Conservation (phyloP, 2,329 filamentous ascomycete species). For the Colletotrichum tropicicola region DNA sequence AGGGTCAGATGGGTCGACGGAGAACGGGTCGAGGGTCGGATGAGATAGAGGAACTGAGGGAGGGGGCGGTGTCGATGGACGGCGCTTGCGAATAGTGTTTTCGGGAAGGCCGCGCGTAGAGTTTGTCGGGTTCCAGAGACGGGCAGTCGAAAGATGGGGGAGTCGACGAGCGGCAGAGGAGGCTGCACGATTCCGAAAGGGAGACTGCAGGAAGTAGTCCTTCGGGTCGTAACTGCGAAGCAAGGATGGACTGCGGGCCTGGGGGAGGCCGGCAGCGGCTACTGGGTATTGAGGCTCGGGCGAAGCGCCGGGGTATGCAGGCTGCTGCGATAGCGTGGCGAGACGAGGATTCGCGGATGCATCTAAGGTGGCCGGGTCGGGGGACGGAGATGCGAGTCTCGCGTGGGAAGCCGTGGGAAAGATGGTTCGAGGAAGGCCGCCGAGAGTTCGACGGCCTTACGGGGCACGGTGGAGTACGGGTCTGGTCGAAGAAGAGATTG, state of each 20-base stretch:
- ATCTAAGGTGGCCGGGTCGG: slow-evolving; percentile 39
- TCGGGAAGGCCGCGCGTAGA: slow-evolving; percentile 59
- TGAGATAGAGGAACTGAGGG: slow-evolving; percentile 60
- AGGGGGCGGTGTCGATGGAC: slow-evolving; percentile 62
- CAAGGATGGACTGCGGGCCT: slow-evolving; percentile 29
- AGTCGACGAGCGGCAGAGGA: slow-evolving; percentile 41
- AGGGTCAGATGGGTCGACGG: slow-evolving; percentile 45
- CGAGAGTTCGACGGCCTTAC: slow-evolving; percentile 58
- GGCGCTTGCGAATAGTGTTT: slow-evolving; percentile 48
- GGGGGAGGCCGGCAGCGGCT: slow-evolving; percentile 27
- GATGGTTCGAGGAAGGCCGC: slow-evolving; percentile 48
- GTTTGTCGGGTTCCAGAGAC: slow-evolving; percentile 70
- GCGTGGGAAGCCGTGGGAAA: slow-evolving; percentile 60
- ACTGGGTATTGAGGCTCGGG: slow-evolving; percentile 19
- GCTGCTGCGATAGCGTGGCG: slow-evolving; percentile 42
- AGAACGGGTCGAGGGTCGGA: slow-evolving; percentile 48
- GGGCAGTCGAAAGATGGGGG: slow-evolving; percentile 54
- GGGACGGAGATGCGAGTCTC: slow-evolving; percentile 29
- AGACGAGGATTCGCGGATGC: slow-evolving; percentile 40
- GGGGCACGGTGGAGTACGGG: slow-evolving; percentile 26
- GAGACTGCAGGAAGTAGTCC: slow-evolving; percentile 41
- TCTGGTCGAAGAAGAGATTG: slow-evolving; percentile 25
- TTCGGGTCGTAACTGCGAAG: slow-evolving; percentile 25
- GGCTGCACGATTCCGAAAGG: slow-evolving; percentile 55
- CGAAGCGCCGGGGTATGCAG: slow-evolving; percentile 39